Evolutionary conservation across 129 eudicot genomes (phyloP), one percentile per base, ranked within the genome.

Genomic region (Flaveria brownii): DNA sequence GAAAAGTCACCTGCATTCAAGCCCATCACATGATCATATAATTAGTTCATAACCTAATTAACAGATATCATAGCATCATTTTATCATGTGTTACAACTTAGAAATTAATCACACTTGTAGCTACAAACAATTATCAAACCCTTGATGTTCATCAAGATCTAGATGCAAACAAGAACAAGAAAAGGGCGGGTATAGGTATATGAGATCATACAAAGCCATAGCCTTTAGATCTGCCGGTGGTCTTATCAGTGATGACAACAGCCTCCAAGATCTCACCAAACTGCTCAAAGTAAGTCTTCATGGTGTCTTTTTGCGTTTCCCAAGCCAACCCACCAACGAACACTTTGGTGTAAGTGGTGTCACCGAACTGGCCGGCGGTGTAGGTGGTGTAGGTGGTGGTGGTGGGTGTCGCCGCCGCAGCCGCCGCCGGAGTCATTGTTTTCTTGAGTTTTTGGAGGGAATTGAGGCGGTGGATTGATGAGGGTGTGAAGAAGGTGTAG

Each of bases 291-390:
- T 93, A 93, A 6, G 87, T 83, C 81, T 85, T 88, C 93, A 92
- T 88, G 68, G 96, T 90, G 54, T 92, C 98, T 81, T 90, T 92
- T 55, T 90, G 98, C 1, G 98, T 92, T 80, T 92, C 98, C 98
- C 98, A 92, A 49, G 98, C 98, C 84, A 93, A 84, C 9, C 98
- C 98, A 33, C 98, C 98, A 46, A 93, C 98, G 81, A 93, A 93
- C n/a, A 93, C 91, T 77, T 93, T 93, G 0, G 98, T 93, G 82
- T 88, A 88, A 5, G 98, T 93, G 2, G 98, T 93, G 47, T 93
- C 98, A 36, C 98, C 98, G 72, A 90, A 93, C 83, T 90, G 96
- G 2, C 93, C 96, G 68, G 84, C 84, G 49, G 84, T 80, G 45
- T 80, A 81, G 57, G 77, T 83, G 52, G 17, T 70, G 2, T 13